Percentiles rank a stretch among this genome's conserved stretches.
Conservation (phyloP, 2,329 filamentous ascomycete genomes). For the Fusarium setosum region DNA sequence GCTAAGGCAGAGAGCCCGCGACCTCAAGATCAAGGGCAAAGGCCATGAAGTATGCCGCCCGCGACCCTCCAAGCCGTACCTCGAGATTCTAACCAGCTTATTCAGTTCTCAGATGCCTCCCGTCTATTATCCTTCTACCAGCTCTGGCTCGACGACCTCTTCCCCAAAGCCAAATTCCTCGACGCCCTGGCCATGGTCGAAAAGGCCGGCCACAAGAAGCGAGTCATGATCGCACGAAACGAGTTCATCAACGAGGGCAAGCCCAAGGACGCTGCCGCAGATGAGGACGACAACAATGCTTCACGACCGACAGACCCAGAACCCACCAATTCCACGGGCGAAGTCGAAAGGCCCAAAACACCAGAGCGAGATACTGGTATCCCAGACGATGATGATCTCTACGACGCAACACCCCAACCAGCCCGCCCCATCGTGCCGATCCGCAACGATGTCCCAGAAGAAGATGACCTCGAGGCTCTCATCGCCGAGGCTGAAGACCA, state of each 20-base stretch:
- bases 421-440: constrained; percentile 36
- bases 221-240: constrained; percentile 77
- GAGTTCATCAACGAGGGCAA: constrained; percentile 87
- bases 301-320: background rate
- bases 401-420: constrained; percentile 62
- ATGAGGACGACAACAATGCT: constrained; percentile 44
- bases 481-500: constrained; percentile 60
- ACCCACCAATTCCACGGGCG: constrained; percentile 53
- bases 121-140: constrained; percentile 91
- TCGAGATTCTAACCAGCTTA: background rate
- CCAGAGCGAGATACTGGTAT: constrained; percentile 39
- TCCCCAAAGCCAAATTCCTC: constrained; percentile 92
- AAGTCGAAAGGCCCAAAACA: constrained; percentile 43
- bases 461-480: constrained; percentile 64
- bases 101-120: constrained; percentile 83
- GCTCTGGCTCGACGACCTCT: constrained; percentile 95
- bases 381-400: constrained; percentile 63
- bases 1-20: constrained; percentile 76
- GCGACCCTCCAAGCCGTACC: background rate
- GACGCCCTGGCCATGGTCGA: constrained; percentile 93
- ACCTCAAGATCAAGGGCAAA: constrained; percentile 88
- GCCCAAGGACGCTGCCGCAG: constrained; percentile 55
- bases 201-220: constrained; percentile 88
- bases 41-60: constrained; percentile 80
- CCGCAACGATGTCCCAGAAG: constrained; percentile 49